Conservation (phyloP, 2,329 filamentous ascomycete species). For the Scytalidium sp. region DNA sequence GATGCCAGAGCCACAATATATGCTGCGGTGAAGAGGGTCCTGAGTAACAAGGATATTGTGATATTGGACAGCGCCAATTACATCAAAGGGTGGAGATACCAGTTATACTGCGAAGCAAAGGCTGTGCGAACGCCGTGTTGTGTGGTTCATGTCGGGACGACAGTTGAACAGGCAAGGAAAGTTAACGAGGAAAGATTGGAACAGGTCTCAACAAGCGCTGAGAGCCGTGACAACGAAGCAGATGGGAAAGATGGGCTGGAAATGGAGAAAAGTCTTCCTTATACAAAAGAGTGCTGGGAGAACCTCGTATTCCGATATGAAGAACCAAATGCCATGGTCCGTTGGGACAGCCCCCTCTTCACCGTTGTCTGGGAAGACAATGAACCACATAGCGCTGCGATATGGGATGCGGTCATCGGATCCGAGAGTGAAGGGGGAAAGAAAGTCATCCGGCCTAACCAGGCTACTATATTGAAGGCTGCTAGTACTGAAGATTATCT, state of each 20-base stretch:
- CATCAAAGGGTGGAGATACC: constrained; percentile 87
- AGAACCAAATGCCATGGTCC: constrained; percentile 79
- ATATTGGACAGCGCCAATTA: constrained; percentile 81
- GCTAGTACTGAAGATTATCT: constrained; percentile 68
- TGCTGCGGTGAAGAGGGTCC: constrained; percentile 73
- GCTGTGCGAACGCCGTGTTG: constrained; percentile 73
- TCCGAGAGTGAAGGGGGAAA: constrained; percentile 55
- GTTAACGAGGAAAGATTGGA: constrained; percentile 60
- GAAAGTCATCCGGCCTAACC: constrained; percentile 69
- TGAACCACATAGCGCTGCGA: constrained; percentile 60
- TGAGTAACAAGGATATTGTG: constrained; percentile 72
- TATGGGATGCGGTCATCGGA: constrained; percentile 71
- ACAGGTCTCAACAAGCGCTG: constrained; percentile 17
- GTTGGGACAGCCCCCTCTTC: constrained; percentile 84
- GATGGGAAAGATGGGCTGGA: constrained; percentile 24
- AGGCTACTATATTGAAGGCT: constrained; percentile 68
- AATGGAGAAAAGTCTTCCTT: constrained; percentile 29
- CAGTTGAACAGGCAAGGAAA: constrained; percentile 45
- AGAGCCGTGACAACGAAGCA: constrained; percentile 30
- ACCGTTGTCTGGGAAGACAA: constrained; percentile 75
- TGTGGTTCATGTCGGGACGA: constrained; percentile 64
- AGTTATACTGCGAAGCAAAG: constrained; percentile 82
- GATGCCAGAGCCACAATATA: constrained; percentile 75
- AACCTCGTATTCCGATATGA: constrained; percentile 67
- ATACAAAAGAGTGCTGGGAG: constrained; percentile 26